phyloP scores from a whole-genome alignment of 768 basidiomycete genomes.

The Tephrocybe sp. region DNA sequence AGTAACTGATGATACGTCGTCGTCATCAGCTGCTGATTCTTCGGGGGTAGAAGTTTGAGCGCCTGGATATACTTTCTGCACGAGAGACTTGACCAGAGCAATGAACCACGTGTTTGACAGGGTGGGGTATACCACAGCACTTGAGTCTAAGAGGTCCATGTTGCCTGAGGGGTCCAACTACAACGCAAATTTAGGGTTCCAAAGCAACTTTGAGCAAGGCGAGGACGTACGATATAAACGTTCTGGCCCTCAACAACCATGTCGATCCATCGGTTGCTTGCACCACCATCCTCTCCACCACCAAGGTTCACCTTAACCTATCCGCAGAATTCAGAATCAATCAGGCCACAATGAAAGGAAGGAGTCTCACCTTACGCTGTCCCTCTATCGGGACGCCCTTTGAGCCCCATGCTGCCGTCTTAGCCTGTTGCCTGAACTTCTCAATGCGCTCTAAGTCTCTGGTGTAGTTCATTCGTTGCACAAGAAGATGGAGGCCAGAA shows the following conservation, averaged over 20 bases:
- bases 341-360: background rate
- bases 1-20: conserved; percentile 38
- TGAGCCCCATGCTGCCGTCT: conserved; percentile 77
- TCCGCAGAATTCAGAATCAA: background rate
- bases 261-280: conserved; percentile 58
- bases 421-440: conserved; percentile 57
- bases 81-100: conserved; percentile 37
- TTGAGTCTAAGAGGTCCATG: conserved; percentile 55
- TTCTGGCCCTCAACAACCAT: conserved; percentile 77
- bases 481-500: conserved; percentile 76
- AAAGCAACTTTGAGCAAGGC: background rate
- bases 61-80: conserved; percentile 26
- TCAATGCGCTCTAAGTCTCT: conserved; percentile 71
- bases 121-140: conserved; percentile 55
- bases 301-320: conserved; percentile 77
- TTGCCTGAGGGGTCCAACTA: conserved; percentile 64
- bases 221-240: conserved; percentile 70
- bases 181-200: background rate
- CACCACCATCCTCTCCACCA: conserved; percentile 60
- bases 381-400: conserved; percentile 63
- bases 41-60: conserved; percentile 18
- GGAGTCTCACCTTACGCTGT: conserved; percentile 59
- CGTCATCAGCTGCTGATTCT: conserved; percentile 24
- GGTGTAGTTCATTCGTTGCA: conserved; percentile 75
- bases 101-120: conserved; percentile 71